phyloP scores from a whole-genome alignment of 2,329 filamentous ascomycete genomes.

The Dactylellina haptotyla region DNA sequence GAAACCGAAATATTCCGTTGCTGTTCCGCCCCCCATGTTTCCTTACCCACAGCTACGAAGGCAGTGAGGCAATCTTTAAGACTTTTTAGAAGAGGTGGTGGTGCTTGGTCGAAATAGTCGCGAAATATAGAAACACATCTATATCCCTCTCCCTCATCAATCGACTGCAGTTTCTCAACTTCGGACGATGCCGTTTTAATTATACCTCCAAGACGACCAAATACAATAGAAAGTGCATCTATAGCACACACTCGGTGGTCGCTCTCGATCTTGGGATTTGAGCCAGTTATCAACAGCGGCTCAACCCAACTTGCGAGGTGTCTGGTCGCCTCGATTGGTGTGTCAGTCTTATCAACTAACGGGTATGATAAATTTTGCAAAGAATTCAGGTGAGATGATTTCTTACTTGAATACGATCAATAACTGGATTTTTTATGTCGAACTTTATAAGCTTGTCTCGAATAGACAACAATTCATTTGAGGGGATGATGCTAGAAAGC shows the following conservation, averaged over 20 bases:
- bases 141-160: not conserved
- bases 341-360: conserved; percentile 9
- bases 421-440: conserved; percentile 35
- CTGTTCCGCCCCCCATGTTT: conserved; percentile 15
- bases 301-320: conserved; percentile 31
- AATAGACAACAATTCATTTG: conserved; percentile 8
- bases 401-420: conserved; percentile 31
- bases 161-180: not conserved
- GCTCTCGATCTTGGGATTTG: conserved; percentile 25
- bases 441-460: conserved; percentile 41
- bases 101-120: conserved; percentile 48
- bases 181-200: conserved; percentile 6
- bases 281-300: conserved; percentile 23
- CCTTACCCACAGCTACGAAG: conserved; percentile 32
- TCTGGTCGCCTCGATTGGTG: conserved; percentile 37
- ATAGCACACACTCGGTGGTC: conserved; percentile 29
- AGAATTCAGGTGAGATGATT: not conserved
- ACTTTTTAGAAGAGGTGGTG: conserved; percentile 32
- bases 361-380: not conserved
- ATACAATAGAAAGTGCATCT: conserved; percentile 37
- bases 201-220: conserved; percentile 39
- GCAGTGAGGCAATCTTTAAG: conserved; percentile 47
- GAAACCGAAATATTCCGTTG: conserved; percentile 16
- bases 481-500: conserved; percentile 7
- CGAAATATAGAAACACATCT: conserved; percentile 24